A percentile compares a stretch with the other conserved stretches of the same genome.
phyloP scores from a whole-genome alignment of 148 eudicot species.

The Rhododendron henanense region DNA sequence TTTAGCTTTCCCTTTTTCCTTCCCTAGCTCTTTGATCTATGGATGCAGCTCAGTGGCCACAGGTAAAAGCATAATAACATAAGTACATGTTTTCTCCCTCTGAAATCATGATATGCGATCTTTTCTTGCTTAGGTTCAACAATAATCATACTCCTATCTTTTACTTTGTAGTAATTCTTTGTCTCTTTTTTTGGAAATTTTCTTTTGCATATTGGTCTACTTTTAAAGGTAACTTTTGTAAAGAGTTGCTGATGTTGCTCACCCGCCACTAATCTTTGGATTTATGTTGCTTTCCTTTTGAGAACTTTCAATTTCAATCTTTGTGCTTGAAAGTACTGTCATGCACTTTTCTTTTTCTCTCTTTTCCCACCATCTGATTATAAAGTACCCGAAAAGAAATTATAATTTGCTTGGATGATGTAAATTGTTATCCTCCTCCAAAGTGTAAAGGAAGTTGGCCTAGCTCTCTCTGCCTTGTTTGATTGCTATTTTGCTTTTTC shows the following conservation, averaged over 20 bases:
- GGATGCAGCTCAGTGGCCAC: conserved; percentile 29
- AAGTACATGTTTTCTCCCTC: not conserved
- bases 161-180: not conserved
- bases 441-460: not conserved
- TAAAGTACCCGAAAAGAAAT: conserved; percentile 2
- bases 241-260: conserved; percentile 15
- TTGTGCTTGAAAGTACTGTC: conserved; percentile 10
- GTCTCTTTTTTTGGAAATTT: not conserved
- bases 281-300: not conserved
- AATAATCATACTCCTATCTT: not conserved
- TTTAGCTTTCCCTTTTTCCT: conserved; percentile 6
- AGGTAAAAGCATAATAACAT: conserved; percentile 10
- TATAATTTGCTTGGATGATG: not conserved
- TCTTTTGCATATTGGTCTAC: not conserved
- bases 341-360: not conserved
- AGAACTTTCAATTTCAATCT: conserved; percentile 1
- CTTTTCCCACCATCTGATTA: conserved; percentile 7
- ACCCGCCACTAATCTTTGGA: conserved; percentile 6
- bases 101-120: conserved; percentile 16
- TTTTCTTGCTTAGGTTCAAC: not conserved
- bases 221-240: not conserved
- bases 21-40: conserved; percentile 11
- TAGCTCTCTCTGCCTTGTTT: conserved; percentile 2
- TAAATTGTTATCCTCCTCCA: not conserved
- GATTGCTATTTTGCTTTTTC: not conserved